Evolutionary conservation across 2,329 filamentous ascomycete species (phyloP), one percentile per base, ranked within the genome.

Genomic region (Rosellinia necatrix): DNA sequence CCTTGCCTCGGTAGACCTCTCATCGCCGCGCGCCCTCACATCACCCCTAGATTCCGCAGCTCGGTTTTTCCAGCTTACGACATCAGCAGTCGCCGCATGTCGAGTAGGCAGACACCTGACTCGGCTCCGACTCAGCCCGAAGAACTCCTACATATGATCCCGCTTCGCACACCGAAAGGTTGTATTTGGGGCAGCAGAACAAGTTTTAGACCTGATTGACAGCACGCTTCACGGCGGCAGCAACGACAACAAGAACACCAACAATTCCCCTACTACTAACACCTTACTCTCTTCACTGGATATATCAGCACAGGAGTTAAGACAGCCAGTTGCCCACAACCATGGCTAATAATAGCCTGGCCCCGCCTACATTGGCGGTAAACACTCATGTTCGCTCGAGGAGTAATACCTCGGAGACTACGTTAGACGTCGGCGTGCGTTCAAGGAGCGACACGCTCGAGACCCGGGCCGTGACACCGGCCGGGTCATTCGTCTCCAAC

Each of bases 401-500:
- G 51, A 69, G 64, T 51, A 64, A 58, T 19, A 54, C 49, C 12
- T 47, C 52, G 35, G 54, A 58, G 21, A 56, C 53, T 6, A 27
- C 41, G 25, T 25, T 69, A 25, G 64, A 66, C 55, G 62, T 65
- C 8, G 55, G 60, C 44, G 52, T 53, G n/a, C 68, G 67, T 22
- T 51, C 46, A 17, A 59, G 60, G 27, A 57, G 53, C 56, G 53
- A 70, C 32, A 64, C 60, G 6, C 62, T 64, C 49, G 69, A 70
- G 42, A 67, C 65, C 13, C 62, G 66, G 46, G 65, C 61, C 10
- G 57, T 66, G 19, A 70, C 68, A 1, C 68, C 68, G 3, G 61
- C 66, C 4, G 64, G 62, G 9, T 70, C 68, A 3, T 68, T 69
- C 44, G 54, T 66, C 6, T 72, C 69, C n/a, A 66, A 65, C 34